Percentiles rank a stretch among this genome's conserved stretches.
Evolutionary conservation across 2,329 filamentous ascomycete species (phyloP).

Genomic region (Trichoderma pleuroti): DNA sequence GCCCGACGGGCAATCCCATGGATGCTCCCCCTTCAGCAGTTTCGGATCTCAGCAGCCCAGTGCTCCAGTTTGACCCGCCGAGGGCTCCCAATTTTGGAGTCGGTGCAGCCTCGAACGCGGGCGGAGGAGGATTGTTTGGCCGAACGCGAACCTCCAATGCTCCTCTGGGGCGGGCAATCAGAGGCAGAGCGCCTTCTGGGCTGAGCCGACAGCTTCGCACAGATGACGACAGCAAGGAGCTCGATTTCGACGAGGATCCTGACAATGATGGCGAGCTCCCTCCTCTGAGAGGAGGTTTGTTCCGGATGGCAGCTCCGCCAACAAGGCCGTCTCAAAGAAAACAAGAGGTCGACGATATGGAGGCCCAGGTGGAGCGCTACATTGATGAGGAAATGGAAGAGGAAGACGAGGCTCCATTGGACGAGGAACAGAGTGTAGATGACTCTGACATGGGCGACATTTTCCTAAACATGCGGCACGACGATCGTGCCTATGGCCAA

Average conservation of each 20-base stretch:
- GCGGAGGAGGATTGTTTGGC: conserved; percentile 38
- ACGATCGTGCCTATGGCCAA: conserved; percentile 38
- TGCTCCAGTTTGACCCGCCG: conserved; percentile 42
- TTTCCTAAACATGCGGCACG: conserved; percentile 48
- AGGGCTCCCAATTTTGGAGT: conserved; percentile 41
- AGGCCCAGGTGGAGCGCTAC: conserved; percentile 37
- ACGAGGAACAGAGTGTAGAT: conserved; percentile 39
- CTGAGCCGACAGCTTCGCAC: conserved; percentile 44
- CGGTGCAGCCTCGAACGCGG: conserved; percentile 26
- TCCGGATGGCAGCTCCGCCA: conserved; percentile 28
- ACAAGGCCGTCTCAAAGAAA: conserved; percentile 22
- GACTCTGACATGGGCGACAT: conserved; percentile 44
- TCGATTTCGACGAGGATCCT: conserved; percentile 29
- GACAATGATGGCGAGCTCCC: conserved; percentile 37
- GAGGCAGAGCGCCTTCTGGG: conserved; percentile 47
- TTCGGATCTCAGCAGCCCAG: conserved; percentile 53
- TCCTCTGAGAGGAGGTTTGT: conserved; percentile 32
- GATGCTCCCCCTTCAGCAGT: conserved; percentile 51
- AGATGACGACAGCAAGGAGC: conserved; percentile 29
- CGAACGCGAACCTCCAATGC: conserved; percentile 37
- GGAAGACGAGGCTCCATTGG: conserved; percentile 35
- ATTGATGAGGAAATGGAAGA: conserved; percentile 37
- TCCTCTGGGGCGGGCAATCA: conserved; percentile 49
- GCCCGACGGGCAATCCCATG: conserved; percentile 52
- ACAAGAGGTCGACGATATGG: conserved; percentile 31